Evolutionary conservation across 192 early-diverging fungal genomes (phyloP), one percentile per base, ranked within the genome.

Genomic region (Mortierella claussenii): DNA sequence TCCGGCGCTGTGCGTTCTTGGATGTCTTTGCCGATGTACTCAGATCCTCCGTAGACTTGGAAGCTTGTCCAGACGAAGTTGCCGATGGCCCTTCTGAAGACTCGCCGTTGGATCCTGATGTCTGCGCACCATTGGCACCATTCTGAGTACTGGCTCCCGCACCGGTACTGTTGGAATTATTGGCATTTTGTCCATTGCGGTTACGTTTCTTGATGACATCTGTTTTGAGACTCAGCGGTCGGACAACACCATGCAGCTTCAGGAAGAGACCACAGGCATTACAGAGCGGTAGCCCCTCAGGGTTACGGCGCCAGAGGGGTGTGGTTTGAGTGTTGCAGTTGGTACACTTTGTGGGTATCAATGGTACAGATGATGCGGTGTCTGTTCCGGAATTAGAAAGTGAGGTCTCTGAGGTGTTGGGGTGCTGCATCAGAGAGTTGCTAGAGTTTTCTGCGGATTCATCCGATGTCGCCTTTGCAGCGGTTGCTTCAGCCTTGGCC

Each of bases 221-320:
- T 1, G 90, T 94, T 80, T 94, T 95, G 80, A 99, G 86, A 52
- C 88, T 88, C 18, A 95, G 86, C 1, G 98, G 98, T 49, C 98
- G 82, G 2, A 89, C 85, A 42, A 92, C 90, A 33, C 92, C 93
- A 71, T 99, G 98, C 21, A 99, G 83, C 84, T 98, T 99, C 76
- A 89, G 90, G 76, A 93, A 99, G 57, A 99, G 79, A 1, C 98
- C 98, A 69, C 98, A 99, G 0, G 97, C 97, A 57, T 99, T 99
- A 75, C 98, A 99, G 15, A 99, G 88, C 2, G 95, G 88, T 30
- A 94, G 91, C 32, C 96, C 97, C 45, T 90, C 84, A 10, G 90
- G 88, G 76, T 96, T 89, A n/a, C 96, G 83, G 5, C 98, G 89
- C 98, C 98, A 99, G 28, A 99, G 85, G 1, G 96, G 91, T 3